A percentile compares a stretch with the other conserved stretches of the same genome.
Conservation (phyloP, 805 yeast genomes). For the Wickerhamiella cacticola region DNA sequence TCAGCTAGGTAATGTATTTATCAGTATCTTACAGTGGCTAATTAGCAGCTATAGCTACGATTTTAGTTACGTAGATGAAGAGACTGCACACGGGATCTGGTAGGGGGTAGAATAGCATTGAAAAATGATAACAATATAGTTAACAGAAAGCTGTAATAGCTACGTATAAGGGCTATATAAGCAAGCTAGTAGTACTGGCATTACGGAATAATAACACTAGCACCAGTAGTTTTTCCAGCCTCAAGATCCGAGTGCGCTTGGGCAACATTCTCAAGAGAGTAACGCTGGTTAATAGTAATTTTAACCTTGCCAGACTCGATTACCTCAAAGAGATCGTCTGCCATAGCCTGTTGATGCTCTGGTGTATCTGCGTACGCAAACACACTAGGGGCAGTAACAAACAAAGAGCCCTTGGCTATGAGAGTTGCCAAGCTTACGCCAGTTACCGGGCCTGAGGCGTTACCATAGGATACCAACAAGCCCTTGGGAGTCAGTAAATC, state of each 20-base stretch:
- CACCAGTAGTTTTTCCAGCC: constrained; percentile 57
- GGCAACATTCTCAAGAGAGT: constrained; percentile 46
- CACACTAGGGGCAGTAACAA: constrained; percentile 50
- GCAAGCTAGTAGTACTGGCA: too few relatives aligned
- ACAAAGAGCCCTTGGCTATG: constrained; percentile 50
- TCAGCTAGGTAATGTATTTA: too few relatives aligned
- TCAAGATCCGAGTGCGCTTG: constrained; percentile 49
- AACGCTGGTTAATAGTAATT: constrained; percentile 39
- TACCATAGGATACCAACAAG: constrained; percentile 64
- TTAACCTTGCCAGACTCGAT: constrained; percentile 24
- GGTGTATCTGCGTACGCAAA: constrained; percentile 39
- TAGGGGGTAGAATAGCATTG: too few relatives aligned
- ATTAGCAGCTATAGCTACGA: too few relatives aligned
- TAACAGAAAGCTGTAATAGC: too few relatives aligned
- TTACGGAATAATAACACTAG: constrained; percentile 14
- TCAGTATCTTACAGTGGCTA: too few relatives aligned
- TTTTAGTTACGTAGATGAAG: too few relatives aligned
- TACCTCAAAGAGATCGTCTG: constrained; percentile 25
- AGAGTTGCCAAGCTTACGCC: constrained; percentile 44
- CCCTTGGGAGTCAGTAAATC: constrained; percentile 53
- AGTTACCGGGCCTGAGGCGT: constrained; percentile 72
- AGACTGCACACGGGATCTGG: too few relatives aligned
- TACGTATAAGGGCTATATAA: too few relatives aligned
- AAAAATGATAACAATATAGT: too few relatives aligned
- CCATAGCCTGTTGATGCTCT: constrained; percentile 43